Evolutionary conservation across 2,329 filamentous ascomycete species (phyloP).

Genomic region (Diatrype stigma): DNA sequence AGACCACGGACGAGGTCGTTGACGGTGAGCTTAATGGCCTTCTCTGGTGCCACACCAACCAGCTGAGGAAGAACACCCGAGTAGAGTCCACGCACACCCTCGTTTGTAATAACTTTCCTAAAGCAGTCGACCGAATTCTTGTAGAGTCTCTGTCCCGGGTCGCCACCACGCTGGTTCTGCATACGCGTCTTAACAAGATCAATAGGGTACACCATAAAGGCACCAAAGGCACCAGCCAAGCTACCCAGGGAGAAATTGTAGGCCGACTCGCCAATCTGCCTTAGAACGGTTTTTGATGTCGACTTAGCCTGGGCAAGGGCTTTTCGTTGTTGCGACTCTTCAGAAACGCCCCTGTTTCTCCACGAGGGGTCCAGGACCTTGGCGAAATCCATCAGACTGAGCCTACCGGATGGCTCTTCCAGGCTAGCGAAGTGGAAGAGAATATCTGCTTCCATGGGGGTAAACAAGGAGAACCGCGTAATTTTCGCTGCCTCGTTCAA

Average conservation of each 20-base stretch:
- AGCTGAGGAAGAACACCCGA: constrained; percentile 93
- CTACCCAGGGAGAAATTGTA: constrained; percentile 91
- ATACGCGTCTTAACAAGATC: constrained; percentile 97
- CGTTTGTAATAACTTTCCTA: constrained; percentile 86
- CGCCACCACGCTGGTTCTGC: constrained; percentile 87
- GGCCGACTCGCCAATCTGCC: constrained; percentile 66
- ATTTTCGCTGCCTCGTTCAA: constrained; percentile 87
- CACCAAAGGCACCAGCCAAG: constrained; percentile 91
- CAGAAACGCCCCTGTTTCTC: constrained; percentile 59
- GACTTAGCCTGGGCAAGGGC: constrained; percentile 45
- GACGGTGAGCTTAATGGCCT: constrained; percentile 98
- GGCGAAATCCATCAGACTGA: constrained; percentile 80
- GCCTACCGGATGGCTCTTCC: constrained; percentile 80
- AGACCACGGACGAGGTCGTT: constrained; percentile 84
- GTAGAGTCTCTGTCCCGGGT: constrained; percentile 84
- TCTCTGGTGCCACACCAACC: constrained; percentile 96
- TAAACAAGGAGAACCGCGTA: constrained; percentile 93
- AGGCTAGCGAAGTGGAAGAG: constrained; percentile 97
- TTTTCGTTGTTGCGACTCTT: constrained; percentile 36
- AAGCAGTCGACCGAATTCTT: constrained; percentile 98
- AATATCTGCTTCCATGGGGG: constrained; percentile 97
- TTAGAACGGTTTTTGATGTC: constrained; percentile 53
- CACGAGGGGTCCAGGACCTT: constrained; percentile 94
- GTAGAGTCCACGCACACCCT: constrained; percentile 86
- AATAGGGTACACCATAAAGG: constrained; percentile 99